phyloP scores from a whole-genome alignment of 1,284 basidiomycete species.

The Pholiota adiposa region DNA sequence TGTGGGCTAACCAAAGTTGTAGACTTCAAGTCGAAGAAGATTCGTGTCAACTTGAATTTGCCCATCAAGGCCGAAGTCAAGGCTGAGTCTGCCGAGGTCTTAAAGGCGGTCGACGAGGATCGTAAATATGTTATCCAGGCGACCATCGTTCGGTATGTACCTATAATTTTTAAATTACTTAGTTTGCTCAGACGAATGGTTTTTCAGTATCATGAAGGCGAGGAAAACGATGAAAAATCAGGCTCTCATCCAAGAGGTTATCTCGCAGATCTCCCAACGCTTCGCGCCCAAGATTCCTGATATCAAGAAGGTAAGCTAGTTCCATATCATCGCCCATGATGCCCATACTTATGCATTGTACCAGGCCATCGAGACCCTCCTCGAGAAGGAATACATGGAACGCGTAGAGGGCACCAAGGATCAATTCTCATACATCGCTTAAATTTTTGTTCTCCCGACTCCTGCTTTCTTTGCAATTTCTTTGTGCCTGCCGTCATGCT shows the following conservation, averaged over 20 bases:
- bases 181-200: neutral
- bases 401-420: slow-evolving; percentile 84
- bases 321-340: slow-evolving; percentile 1
- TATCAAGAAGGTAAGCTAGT: slow-evolving; percentile 77
- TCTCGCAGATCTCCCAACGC: slow-evolving; percentile 86
- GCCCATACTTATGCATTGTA: neutral
- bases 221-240: slow-evolving; percentile 98
- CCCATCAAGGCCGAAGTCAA: slow-evolving; percentile 96
- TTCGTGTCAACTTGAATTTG: slow-evolving; percentile 91
- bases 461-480: neutral
- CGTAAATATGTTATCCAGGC: slow-evolving; percentile 97
- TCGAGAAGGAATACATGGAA: slow-evolving; percentile 99
- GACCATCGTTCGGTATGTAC: slow-evolving; percentile 87
- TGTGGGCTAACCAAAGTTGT: neutral
- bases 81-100: slow-evolving; percentile 88
- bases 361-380: slow-evolving; percentile 93
- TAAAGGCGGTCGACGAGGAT: slow-evolving; percentile 97
- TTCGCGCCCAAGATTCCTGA: slow-evolving; percentile 92
- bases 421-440: slow-evolving; percentile 79
- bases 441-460: slow-evolving; percentile 21
- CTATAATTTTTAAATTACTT: slow-evolving; percentile 6
- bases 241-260: slow-evolving; percentile 92
- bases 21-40: slow-evolving; percentile 99
- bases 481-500: neutral
- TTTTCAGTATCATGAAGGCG: slow-evolving; percentile 91